Evolutionary conservation across 345 rosid species (phyloP).

Genomic region (Cardiospermum halicacabum): DNA sequence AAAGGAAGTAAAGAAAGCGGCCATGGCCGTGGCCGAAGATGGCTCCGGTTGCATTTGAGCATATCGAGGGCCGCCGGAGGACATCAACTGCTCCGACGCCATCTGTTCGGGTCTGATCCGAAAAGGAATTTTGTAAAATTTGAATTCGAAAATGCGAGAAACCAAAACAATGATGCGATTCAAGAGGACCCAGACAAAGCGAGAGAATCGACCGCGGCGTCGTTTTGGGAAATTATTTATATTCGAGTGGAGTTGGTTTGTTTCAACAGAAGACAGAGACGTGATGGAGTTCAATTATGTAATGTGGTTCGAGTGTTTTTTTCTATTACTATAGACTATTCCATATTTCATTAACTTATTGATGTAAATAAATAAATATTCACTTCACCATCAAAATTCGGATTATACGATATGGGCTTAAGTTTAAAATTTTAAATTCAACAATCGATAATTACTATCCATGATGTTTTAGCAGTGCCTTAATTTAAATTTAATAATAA

Average conservation of each 20-base stretch:
- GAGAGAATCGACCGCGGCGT: neutral
- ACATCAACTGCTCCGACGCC: constrained; percentile 81
- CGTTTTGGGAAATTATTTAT: neutral
- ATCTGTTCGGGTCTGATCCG: constrained; percentile 12
- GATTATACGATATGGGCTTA: too few species aligned
- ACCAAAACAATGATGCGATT: neutral
- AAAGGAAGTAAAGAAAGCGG: constrained; percentile 54
- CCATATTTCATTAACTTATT: too few species aligned
- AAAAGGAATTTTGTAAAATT: neutral
- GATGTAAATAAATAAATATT: too few species aligned
- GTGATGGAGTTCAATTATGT: neutral
- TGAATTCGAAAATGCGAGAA: neutral
- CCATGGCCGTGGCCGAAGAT: constrained; percentile 27
- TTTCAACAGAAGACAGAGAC: neutral
- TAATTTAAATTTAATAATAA: too few species aligned
- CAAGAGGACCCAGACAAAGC: neutral
- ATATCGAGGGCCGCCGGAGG: constrained; percentile 51
- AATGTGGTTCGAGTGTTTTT: too few species aligned
- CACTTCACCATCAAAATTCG: too few species aligned
- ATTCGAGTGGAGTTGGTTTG: too few species aligned
- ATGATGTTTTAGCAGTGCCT: too few species aligned
- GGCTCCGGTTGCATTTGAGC: constrained; percentile 74
- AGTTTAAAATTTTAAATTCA: too few species aligned
- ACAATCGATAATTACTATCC: too few species aligned
- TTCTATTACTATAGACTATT: too few species aligned